Conservation (phyloP, 371 early-diverging fungal species). For the Lichtheimia corymbifera region DNA sequence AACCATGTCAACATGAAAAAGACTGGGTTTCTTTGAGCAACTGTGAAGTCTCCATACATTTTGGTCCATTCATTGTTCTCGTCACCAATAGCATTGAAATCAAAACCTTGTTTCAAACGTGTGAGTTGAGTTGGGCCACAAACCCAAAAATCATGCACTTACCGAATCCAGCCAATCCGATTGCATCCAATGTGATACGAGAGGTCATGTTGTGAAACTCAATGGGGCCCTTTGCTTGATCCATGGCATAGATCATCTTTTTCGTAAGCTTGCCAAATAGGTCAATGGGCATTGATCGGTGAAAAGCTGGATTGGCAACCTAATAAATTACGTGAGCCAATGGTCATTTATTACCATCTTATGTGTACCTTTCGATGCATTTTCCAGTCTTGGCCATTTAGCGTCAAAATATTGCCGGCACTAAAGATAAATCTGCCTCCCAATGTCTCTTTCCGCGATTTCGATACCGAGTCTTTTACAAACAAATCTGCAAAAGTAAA, state of each 20-base stretch:
- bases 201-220: conserved; percentile 18
- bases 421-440: conserved; percentile 9
- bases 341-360: not conserved
- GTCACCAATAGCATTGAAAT: conserved; percentile 16
- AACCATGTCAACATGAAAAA: conserved; percentile 25
- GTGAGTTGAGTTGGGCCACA: not conserved
- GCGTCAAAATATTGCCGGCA: conserved; percentile 15
- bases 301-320: conserved; percentile 28
- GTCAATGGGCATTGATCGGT: conserved; percentile 26
- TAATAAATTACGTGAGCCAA: not conserved
- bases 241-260: conserved; percentile 23
- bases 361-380: conserved; percentile 16
- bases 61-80: conserved; percentile 10
- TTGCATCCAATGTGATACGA: conserved; percentile 31
- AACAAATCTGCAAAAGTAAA: not conserved
- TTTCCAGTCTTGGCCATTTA: conserved; percentile 25
- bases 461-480: not conserved
- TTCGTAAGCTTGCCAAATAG: conserved; percentile 25
- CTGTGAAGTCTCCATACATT: conserved; percentile 8
- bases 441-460: conserved; percentile 1
- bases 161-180: conserved; percentile 31
- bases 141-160: not conserved
- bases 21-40: conserved; percentile 4
- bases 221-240: conserved; percentile 10
- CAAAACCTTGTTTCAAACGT: conserved; percentile 17